These are phyloP conservation scores for Trichoderma afroharzianum DNA, from an alignment of 2,329 filamentous ascomycete genomes.

Conservation along the genomic window DNA sequence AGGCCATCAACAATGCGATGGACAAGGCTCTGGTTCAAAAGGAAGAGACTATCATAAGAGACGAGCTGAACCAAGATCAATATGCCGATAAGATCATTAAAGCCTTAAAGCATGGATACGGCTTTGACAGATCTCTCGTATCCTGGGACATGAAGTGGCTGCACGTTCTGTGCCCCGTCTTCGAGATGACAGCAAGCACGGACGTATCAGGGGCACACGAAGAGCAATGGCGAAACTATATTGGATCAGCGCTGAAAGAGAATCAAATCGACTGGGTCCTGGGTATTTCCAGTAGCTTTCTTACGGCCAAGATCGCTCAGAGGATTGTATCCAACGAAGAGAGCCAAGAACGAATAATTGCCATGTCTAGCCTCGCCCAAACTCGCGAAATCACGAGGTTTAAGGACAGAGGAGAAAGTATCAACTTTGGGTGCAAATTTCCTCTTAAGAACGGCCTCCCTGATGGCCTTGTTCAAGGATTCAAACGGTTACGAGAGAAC, in stretches of 20 bases:
- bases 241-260: not conserved
- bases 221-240: not conserved
- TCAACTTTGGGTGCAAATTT: not conserved
- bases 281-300: no score
- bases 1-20: not conserved
- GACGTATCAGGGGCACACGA: not conserved
- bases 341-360: not conserved
- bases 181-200: no score
- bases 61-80: not conserved
- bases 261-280: not conserved
- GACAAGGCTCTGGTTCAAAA: not conserved
- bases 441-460: not conserved
- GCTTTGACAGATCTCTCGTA: not conserved
- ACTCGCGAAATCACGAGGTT: not conserved
- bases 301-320: not conserved
- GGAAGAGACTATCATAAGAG: not conserved
- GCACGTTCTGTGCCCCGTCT: not conserved
- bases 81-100: not conserved
- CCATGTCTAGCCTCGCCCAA: not conserved
- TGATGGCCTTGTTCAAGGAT: not conserved
- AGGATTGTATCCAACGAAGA: not conserved
- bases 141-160: not conserved
- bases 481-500: not conserved
- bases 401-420: not conserved
- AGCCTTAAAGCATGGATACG: not conserved